Evolutionary conservation across 768 basidiomycete genomes (phyloP).

Genomic region (Sarcomyxa edulis): DNA sequence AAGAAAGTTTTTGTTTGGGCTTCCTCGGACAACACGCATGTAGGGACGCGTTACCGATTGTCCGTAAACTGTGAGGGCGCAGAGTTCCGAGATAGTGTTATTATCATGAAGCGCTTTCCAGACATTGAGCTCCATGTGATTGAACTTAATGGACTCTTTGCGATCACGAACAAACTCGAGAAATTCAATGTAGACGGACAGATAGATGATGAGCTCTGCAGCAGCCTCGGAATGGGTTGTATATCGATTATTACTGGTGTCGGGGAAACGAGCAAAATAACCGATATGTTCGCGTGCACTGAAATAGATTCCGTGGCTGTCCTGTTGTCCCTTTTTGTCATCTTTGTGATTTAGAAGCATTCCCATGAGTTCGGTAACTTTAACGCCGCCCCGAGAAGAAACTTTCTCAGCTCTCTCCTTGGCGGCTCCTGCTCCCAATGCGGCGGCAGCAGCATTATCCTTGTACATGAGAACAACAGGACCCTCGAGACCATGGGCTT

Average conservation of each 20-base stretch:
- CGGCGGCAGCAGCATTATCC: conserved; percentile 19
- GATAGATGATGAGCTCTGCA: conserved; percentile 18
- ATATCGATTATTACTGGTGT: conserved; percentile 28
- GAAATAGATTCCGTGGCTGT: conserved; percentile 15
- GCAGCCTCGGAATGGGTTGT: conserved; percentile 24
- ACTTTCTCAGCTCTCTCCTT: conserved; percentile 11
- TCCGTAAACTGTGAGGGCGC: conserved; percentile 18
- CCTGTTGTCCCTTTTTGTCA: conserved; percentile 29
- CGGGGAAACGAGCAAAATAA: conserved; percentile 19
- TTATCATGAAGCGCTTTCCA: conserved; percentile 16
- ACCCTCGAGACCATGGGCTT: too few relatives aligned
- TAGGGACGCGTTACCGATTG: conserved; percentile 18
- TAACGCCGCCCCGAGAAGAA: conserved; percentile 21
- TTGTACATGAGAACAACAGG: conserved; percentile 18
- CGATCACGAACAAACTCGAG: conserved; percentile 19
- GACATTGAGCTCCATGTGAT: conserved; percentile 27
- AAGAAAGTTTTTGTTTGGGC: conserved; percentile 14
- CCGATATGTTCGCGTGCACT: conserved; percentile 14
- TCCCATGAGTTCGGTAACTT: conserved; percentile 21
- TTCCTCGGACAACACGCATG: conserved; percentile 16
- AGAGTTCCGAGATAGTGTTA: conserved; percentile 22
- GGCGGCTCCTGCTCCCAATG: conserved; percentile 5
- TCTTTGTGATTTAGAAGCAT: conserved; percentile 28
- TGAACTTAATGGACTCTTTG: conserved; percentile 21
- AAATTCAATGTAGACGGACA: conserved; percentile 16